phyloP scores from a whole-genome alignment of 73 alveolate species.

The Paraurostyla sp. region DNA sequence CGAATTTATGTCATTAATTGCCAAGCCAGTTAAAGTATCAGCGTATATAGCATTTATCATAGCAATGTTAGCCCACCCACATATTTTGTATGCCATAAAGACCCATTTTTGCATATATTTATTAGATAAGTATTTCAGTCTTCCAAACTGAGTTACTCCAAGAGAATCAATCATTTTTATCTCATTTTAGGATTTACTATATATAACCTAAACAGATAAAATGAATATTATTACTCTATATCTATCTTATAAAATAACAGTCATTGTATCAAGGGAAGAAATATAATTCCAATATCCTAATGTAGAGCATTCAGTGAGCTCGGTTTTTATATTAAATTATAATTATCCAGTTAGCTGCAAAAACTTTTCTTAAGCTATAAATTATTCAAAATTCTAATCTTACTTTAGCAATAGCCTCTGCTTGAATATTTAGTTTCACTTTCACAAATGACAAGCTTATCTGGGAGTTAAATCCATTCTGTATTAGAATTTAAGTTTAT shows the following conservation, averaged over 20 bases:
- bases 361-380: constrained; percentile 8
- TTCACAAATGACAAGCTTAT: not conserved
- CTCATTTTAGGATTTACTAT: not conserved
- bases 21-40: not conserved
- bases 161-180: no score
- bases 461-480: not conserved
- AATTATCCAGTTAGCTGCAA: not conserved
- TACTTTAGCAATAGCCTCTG: constrained; percentile 23
- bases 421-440: constrained; percentile 9
- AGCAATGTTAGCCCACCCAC: not conserved
- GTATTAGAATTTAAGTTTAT: not conserved
- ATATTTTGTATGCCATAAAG: not conserved
- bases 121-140: not conserved
- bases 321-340: not conserved
- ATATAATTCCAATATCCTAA: constrained; percentile 14
- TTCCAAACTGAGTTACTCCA: not conserved
- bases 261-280: not conserved
- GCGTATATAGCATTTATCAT: not conserved
- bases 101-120: not conserved
- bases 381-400: not conserved
- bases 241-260: not conserved
- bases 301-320: not conserved
- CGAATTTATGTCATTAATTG: not conserved
- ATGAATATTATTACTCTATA: not conserved
- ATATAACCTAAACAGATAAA: not conserved